A percentile compares a stretch with the other conserved stretches of the same genome.
Evolutionary conservation across 305 asterid species (phyloP).

Genomic region (Nicotiana rustica): DNA sequence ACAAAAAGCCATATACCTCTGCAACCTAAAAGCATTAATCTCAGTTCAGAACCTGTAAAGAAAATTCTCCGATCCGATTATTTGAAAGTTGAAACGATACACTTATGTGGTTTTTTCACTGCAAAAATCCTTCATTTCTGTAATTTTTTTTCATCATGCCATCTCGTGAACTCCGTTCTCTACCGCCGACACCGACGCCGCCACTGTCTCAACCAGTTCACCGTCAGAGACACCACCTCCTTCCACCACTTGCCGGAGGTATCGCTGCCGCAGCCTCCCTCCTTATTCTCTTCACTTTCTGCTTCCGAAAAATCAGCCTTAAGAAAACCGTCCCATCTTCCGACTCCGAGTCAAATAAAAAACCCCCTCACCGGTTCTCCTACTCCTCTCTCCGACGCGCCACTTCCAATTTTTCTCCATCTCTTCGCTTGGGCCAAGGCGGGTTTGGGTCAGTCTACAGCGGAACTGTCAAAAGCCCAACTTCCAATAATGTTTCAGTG

Average conservation of each 20-base stretch:
- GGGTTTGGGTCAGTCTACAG: conserved; percentile 96
- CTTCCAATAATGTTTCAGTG: conserved; percentile 42
- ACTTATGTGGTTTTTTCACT: neutral
- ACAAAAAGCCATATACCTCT: conserved; percentile 26
- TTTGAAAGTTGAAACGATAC: neutral
- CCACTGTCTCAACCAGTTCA: conserved; percentile 41
- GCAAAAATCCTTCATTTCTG: neutral
- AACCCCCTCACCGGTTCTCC: conserved; percentile 61
- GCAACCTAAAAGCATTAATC: neutral
- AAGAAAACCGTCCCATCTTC: conserved; percentile 84
- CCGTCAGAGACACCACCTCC: conserved; percentile 44
- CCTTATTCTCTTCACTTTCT: conserved; percentile 61
- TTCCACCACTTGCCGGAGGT: conserved; percentile 74
- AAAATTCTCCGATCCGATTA: neutral
- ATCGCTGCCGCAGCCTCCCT: conserved; percentile 71
- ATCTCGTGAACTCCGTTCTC: conserved; percentile 62
- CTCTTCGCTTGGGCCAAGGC: conserved; percentile 87
- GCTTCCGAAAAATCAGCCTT: conserved; percentile 66
- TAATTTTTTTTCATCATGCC: conserved; percentile 56
- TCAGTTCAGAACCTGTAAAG: neutral
- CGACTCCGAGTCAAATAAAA: conserved; percentile 63
- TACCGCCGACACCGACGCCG: conserved; percentile 45
- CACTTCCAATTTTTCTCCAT: conserved; percentile 70
- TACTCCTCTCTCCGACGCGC: conserved; percentile 84
- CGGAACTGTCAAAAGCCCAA: conserved; percentile 54